A percentile compares a stretch with the other conserved stretches of the same genome.
Evolutionary conservation across 2,329 filamentous ascomycete genomes (phyloP).

Genomic region (Erysiphe pulchra): DNA sequence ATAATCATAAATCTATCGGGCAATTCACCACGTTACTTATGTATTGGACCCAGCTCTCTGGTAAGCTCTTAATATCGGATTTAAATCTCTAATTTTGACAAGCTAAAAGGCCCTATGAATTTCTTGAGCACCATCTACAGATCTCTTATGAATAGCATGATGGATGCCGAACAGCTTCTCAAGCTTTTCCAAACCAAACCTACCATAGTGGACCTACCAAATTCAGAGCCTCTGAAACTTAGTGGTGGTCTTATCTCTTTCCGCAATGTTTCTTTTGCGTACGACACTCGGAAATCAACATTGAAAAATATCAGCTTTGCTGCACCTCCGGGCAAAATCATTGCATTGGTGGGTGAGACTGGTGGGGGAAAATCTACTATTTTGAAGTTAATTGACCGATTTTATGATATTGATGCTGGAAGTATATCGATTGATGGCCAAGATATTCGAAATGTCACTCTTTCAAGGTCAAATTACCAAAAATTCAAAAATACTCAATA

Average conservation of each 20-base stretch:
- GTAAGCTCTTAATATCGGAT: background rate
- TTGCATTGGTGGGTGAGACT: conserved; percentile 86
- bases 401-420: conserved; percentile 68
- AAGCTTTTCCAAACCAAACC: conserved; percentile 93
- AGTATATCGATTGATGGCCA: conserved; percentile 64
- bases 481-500: background rate
- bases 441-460: conserved; percentile 57
- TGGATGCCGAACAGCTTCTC: conserved; percentile 82
- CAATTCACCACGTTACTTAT: conserved; percentile 50
- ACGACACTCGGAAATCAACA: conserved; percentile 66
- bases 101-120: conserved; percentile 46
- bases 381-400: conserved; percentile 85
- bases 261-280: conserved; percentile 73
- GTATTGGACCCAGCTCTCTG: conserved; percentile 46
- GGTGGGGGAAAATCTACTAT: conserved; percentile 93
- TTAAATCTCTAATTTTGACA: background rate
- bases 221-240: conserved; percentile 31
- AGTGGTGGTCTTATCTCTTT: conserved; percentile 70
- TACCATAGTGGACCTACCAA: conserved; percentile 57
- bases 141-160: conserved; percentile 88
- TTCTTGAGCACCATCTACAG: conserved; percentile 91
- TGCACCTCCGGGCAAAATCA: conserved; percentile 74
- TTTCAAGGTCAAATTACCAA: background rate
- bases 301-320: conserved; percentile 64
- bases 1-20: conserved; percentile 36